Evolutionary conservation across 345 rosid species (phyloP).

Genomic region (Anacardium occidentale): DNA sequence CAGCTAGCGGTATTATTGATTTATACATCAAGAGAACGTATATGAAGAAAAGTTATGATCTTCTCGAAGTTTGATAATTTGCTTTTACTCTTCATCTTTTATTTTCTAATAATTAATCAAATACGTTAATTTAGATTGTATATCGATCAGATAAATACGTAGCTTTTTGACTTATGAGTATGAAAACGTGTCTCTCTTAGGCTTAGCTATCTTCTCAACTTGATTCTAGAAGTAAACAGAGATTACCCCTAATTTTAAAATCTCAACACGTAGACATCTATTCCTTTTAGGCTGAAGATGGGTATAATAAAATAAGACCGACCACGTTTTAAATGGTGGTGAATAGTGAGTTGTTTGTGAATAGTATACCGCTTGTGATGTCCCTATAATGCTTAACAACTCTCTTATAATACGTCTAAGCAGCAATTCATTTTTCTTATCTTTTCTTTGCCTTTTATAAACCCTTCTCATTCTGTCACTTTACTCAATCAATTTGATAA

Average conservation of each 20-base stretch:
- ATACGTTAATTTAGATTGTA: too few species aligned
- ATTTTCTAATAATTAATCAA: too few species aligned
- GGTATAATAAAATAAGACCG: too few species aligned
- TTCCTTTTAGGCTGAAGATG: neutral
- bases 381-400: neutral
- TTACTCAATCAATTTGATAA: neutral
- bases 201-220: neutral
- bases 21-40: too few species aligned
- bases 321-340: slow-evolving; percentile 6
- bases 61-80: too few species aligned
- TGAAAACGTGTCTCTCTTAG: neutral
- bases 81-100: too few species aligned
- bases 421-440: neutral
- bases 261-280: neutral
- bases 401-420: neutral
- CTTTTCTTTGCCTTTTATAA: too few species aligned
- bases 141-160: neutral
- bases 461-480: neutral
- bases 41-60: too few species aligned
- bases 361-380: too few species aligned
- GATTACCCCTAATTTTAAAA: neutral
- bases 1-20: too few species aligned
- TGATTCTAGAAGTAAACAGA: neutral
- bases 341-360: too few species aligned
- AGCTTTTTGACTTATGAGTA: neutral